Evolutionary conservation across 352 stramenopile genomes (phyloP).

Genomic region (Pythium oligandrum): DNA sequence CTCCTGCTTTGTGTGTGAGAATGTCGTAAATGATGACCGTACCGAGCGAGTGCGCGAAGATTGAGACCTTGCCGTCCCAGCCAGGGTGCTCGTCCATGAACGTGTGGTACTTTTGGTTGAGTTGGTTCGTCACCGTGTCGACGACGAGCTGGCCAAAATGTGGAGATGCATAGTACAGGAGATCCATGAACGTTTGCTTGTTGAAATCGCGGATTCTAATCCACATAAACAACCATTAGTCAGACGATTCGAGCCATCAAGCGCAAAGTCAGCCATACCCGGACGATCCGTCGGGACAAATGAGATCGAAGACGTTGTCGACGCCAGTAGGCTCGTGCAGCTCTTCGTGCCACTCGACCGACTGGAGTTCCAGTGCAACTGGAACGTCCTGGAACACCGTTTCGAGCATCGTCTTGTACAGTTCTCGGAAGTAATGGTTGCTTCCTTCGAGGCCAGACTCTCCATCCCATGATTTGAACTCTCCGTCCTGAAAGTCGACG

Average conservation of each 20-base stretch:
- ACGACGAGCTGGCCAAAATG: slow-evolving; percentile 90
- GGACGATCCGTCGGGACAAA: slow-evolving; percentile 68
- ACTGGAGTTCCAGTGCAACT: slow-evolving; percentile 81
- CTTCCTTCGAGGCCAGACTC: slow-evolving; percentile 60
- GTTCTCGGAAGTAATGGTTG: slow-evolving; percentile 74
- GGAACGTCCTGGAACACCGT: slow-evolving; percentile 82
- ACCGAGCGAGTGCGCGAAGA: slow-evolving; percentile 87
- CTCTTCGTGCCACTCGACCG: slow-evolving; percentile 89
- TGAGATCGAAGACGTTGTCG: slow-evolving; percentile 84
- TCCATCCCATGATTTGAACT: slow-evolving; percentile 79
- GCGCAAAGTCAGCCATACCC: slow-evolving; percentile 28
- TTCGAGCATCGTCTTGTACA: slow-evolving; percentile 72
- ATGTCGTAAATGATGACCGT: slow-evolving; percentile 92
- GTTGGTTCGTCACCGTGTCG: slow-evolving; percentile 83
- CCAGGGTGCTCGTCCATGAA: slow-evolving; percentile 87
- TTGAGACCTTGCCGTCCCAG: slow-evolving; percentile 84
- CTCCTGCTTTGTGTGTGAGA: slow-evolving; percentile 67
- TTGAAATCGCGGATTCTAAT: slow-evolving; percentile 88
- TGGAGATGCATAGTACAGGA: slow-evolving; percentile 91
- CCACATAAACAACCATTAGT: too few relatives aligned
- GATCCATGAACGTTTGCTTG: slow-evolving; percentile 93
- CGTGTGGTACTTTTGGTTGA: slow-evolving; percentile 88
- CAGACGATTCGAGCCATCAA: too few relatives aligned
- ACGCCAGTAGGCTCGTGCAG: slow-evolving; percentile 81
- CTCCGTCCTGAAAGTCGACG: slow-evolving; percentile 81